These are phyloP conservation scores for Debaryomyces singareniensis DNA, from an alignment of 1,139 yeast genomes.

Conservation along the genomic window DNA sequence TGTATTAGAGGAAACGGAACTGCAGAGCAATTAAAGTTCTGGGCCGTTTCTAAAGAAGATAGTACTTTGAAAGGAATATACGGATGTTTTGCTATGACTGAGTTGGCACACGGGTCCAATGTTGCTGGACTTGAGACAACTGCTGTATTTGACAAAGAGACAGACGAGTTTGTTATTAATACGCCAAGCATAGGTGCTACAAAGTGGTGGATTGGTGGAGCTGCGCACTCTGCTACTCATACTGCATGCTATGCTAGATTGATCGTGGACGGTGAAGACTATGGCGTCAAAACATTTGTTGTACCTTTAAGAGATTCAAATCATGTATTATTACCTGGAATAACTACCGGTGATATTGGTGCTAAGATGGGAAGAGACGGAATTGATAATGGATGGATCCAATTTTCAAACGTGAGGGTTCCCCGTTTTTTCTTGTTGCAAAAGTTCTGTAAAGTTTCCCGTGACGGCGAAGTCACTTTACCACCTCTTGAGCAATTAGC, in stretches of 20 bases:
- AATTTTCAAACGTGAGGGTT: slow-evolving; percentile 71
- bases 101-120: slow-evolving; percentile 89
- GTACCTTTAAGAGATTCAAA: slow-evolving; percentile 77
- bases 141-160: slow-evolving; percentile 64
- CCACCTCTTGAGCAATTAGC: slow-evolving; percentile 86
- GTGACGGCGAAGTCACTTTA: slow-evolving; percentile 60
- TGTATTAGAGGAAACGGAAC: slow-evolving; percentile 49
- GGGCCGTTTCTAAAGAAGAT: slow-evolving; percentile 75
- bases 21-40: slow-evolving; percentile 52
- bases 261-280: slow-evolving; percentile 74
- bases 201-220: slow-evolving; percentile 99
- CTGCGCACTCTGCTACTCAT: slow-evolving; percentile 90
- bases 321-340: slow-evolving; percentile 71
- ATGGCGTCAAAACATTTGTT: slow-evolving; percentile 86
- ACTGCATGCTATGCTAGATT: slow-evolving; percentile 76
- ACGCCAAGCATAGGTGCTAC: slow-evolving; percentile 92
- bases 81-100: slow-evolving; percentile 95
- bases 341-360: slow-evolving; percentile 86
- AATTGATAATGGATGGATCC: slow-evolving; percentile 93
- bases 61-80: slow-evolving; percentile 57
- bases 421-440: slow-evolving; percentile 82
- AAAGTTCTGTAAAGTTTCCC: slow-evolving; percentile 68
- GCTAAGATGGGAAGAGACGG: slow-evolving; percentile 91
- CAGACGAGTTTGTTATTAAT: slow-evolving; percentile 66
- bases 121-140: slow-evolving; percentile 93